A percentile compares a stretch with the other conserved stretches of the same genome.
phyloP scores from a whole-genome alignment of 345 rosid species.

The Abelmoschus esculentus region DNA sequence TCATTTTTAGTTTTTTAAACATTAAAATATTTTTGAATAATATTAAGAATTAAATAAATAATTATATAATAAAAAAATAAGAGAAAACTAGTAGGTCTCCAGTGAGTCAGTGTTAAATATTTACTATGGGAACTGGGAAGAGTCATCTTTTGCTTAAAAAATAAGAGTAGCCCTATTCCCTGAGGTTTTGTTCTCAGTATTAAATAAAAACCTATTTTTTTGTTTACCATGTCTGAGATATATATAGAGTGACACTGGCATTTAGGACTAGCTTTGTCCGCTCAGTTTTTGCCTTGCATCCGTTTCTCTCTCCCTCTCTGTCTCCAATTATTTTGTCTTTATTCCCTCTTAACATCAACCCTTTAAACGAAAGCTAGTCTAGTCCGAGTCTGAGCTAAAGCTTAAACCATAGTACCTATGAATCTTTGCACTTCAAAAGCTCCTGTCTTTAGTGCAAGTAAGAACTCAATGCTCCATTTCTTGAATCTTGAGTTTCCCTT shows the following conservation, averaged over 20 bases:
- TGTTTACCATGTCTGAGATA: not conserved
- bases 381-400: constrained; percentile 15
- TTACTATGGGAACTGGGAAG: too few relatives aligned
- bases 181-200: too few relatives aligned
- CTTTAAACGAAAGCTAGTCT: constrained; percentile 9
- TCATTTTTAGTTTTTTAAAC: too few relatives aligned
- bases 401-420: not conserved
- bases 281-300: constrained; percentile 10
- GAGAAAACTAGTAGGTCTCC: too few relatives aligned
- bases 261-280: constrained; percentile 17
- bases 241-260: not conserved
- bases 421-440: constrained; percentile 5
- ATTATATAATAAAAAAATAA: too few relatives aligned
- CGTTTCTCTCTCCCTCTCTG: constrained; percentile 16
- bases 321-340: constrained; percentile 31
- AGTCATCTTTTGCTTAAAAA: too few relatives aligned
- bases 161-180: too few relatives aligned
- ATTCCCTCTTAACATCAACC: constrained; percentile 9
- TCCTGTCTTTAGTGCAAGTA: constrained; percentile 3
- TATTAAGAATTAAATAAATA: too few relatives aligned
- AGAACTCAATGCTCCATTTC: constrained; percentile 10
- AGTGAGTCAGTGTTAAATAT: too few relatives aligned
- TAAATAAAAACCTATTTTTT: too few relatives aligned
- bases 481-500: constrained; percentile 2
- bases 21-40: too few relatives aligned